A percentile compares a stretch with the other conserved stretches of the same genome.
Conservation (phyloP, 441 rosid genomes). For the Dalechampia spathulata region DNA sequence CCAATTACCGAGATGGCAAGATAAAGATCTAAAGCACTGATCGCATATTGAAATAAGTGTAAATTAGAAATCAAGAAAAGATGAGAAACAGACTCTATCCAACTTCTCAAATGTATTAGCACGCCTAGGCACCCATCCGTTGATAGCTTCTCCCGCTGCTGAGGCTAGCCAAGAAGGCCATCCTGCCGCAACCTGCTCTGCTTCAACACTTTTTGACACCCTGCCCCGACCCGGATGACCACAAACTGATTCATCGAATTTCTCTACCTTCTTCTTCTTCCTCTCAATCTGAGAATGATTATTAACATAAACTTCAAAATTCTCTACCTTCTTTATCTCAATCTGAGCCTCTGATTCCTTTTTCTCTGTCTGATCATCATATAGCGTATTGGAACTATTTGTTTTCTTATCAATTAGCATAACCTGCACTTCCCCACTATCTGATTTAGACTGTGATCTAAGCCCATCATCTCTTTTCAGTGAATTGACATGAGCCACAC, state of each 20-base stretch:
- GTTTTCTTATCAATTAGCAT: constrained; percentile 47
- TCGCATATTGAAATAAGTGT: constrained; percentile 3
- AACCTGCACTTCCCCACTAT: constrained; percentile 39
- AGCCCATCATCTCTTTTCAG: constrained; percentile 45
- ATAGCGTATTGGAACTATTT: constrained; percentile 34
- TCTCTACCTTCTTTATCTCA: constrained; percentile 34
- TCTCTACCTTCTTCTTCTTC: constrained; percentile 24
- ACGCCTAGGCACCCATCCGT: constrained; percentile 76
- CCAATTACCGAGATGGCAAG: not conserved
- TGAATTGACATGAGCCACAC: constrained; percentile 42
- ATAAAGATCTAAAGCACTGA: not conserved
- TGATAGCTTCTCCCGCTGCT: constrained; percentile 72
- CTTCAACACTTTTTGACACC: constrained; percentile 34
- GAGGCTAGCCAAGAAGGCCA: constrained; percentile 92
- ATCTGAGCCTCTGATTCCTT: not conserved
- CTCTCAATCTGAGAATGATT: constrained; percentile 17
- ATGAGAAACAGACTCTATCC: constrained; percentile 55
- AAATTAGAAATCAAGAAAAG: constrained; percentile 2
- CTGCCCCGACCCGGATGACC: constrained; percentile 31
- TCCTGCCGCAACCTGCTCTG: constrained; percentile 69
- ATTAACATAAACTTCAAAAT: constrained; percentile 17
- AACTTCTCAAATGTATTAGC: constrained; percentile 79
- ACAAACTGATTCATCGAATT: constrained; percentile 22
- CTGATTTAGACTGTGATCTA: constrained; percentile 31
- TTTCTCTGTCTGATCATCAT: constrained; percentile 33